phyloP scores from a whole-genome alignment of 2,329 filamentous ascomycete genomes.

The Alternaria sp. region DNA sequence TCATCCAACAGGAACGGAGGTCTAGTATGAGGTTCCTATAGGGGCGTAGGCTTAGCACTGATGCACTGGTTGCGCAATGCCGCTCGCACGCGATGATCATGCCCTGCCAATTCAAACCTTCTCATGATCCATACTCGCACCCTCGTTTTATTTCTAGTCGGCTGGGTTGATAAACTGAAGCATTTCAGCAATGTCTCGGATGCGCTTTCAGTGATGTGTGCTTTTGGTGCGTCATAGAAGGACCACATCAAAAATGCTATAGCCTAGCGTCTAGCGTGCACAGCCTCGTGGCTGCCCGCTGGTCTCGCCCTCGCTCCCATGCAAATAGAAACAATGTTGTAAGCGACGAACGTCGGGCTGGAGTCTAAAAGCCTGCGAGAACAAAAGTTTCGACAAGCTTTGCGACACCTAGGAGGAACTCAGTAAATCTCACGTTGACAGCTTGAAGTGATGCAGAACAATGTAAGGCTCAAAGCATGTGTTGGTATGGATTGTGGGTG shows the following conservation, averaged over 20 bases:
- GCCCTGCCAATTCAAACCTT: background rate
- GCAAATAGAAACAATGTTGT: fast-evolving
- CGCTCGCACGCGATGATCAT: background rate
- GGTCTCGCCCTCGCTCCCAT: background rate
- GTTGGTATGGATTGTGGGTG: background rate
- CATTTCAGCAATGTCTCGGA: fast-evolving
- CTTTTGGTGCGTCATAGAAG: background rate
- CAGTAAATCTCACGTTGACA: background rate
- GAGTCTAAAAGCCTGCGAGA: background rate
- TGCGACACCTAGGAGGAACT: background rate
- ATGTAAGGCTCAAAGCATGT: background rate
- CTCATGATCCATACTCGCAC: background rate
- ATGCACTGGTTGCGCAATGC: background rate
- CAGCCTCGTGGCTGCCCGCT: background rate
- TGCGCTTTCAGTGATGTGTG: background rate
- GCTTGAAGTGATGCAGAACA: background rate
- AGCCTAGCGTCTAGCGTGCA: background rate
- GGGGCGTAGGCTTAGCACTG: background rate
- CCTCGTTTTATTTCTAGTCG: fast-evolving
- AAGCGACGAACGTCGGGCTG: background rate
- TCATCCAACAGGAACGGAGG: fast-evolving
- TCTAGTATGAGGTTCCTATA: background rate
- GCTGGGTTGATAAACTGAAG: background rate
- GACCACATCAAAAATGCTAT: background rate
- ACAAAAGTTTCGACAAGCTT: background rate